A percentile compares a stretch with the other conserved stretches of the same genome.
phyloP scores from a whole-genome alignment of 163 green algal genomes.

The Trebouxiophyceae sp. region DNA sequence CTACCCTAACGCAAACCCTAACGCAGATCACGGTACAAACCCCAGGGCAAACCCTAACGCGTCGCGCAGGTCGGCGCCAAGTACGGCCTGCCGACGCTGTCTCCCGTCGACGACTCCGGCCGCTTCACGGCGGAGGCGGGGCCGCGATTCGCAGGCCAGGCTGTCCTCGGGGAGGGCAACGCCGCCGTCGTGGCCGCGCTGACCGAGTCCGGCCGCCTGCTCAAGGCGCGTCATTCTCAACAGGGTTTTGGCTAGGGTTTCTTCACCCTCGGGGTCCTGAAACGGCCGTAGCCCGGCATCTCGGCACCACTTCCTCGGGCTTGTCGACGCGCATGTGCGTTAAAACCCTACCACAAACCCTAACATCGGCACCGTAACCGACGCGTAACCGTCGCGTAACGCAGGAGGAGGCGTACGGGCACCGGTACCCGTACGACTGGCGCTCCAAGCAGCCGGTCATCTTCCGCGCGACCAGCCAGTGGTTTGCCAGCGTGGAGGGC shows the following conservation, averaged over 20 bases:
- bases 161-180: slow-evolving; percentile 83
- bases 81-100: slow-evolving; percentile 81
- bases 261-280: too few species aligned
- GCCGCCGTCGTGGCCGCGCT: slow-evolving; percentile 68
- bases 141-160: slow-evolving; percentile 58
- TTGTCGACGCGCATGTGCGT: too few species aligned
- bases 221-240: too few species aligned
- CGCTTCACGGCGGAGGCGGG: slow-evolving; percentile 91
- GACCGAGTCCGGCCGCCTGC: slow-evolving; percentile 47
- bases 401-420: slow-evolving; percentile 80
- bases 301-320: not conserved
- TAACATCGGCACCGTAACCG: too few species aligned
- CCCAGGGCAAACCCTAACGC: too few species aligned
- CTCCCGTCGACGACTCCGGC: slow-evolving; percentile 91
- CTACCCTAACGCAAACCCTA: too few species aligned
- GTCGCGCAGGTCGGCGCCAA: slow-evolving; percentile 64
- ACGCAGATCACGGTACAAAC: too few species aligned
- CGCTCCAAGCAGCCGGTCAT: slow-evolving; percentile 99
- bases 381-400: too few species aligned
- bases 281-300: not conserved
- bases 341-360: too few species aligned
- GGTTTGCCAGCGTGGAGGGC: slow-evolving; percentile 94
- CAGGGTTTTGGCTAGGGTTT: too few species aligned
- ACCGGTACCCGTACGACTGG: slow-evolving; percentile 99
- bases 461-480: slow-evolving; percentile 94